Percentiles rank a stretch among this genome's conserved stretches.
Conservation (phyloP, 768 basidiomycete genomes). For the Steccherinum ochraceum region DNA sequence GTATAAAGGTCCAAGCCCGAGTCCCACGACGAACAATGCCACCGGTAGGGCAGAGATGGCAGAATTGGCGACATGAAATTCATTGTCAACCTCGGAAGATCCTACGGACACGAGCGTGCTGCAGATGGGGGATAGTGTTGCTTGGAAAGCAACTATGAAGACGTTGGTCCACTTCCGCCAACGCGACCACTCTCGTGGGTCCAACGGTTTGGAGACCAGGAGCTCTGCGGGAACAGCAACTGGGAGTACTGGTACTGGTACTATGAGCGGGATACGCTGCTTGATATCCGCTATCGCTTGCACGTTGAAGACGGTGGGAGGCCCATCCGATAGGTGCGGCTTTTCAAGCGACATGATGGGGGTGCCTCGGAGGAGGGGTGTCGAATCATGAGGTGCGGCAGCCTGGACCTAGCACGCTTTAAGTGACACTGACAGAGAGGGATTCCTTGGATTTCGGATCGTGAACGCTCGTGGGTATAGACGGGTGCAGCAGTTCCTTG, state of each 20-base stretch:
- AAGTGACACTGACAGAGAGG: too few relatives aligned
- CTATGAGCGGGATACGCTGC: background rate
- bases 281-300: too few relatives aligned
- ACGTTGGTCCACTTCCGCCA: constrained; percentile 7
- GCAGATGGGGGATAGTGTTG: constrained; percentile 5
- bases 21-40: background rate
- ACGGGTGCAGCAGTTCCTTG: background rate
- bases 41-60: constrained; percentile 5
- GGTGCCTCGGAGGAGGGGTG: too few relatives aligned
- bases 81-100: constrained; percentile 1
- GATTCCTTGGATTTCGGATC: background rate
- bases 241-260: background rate
- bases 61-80: constrained; percentile 1
- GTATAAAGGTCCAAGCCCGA: constrained; percentile 19
- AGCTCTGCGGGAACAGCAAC: background rate
- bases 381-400: background rate
- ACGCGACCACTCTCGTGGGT: constrained; percentile 3
- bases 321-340: background rate
- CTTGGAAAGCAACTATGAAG: constrained; percentile 4
- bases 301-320: too few relatives aligned
- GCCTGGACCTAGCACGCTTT: too few relatives aligned
- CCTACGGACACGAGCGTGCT: constrained; percentile 5
- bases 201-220: background rate
- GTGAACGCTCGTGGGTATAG: background rate
- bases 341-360: background rate